A percentile compares a stretch with the other conserved stretches of the same genome.
phyloP scores from a whole-genome alignment of 306 rosid genomes.

The Canavalia ensiformis region DNA sequence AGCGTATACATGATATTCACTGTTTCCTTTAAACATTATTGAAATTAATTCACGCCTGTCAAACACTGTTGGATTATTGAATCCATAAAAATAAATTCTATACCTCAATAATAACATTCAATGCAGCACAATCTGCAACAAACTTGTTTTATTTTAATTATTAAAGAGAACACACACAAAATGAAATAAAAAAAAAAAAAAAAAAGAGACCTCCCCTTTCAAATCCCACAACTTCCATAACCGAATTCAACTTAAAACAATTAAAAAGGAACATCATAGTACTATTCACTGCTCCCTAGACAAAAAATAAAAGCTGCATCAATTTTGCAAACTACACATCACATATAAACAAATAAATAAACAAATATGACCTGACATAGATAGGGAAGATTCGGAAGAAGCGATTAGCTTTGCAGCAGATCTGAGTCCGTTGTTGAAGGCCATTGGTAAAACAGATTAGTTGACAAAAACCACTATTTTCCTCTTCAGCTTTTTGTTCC shows the following conservation, averaged over 20 bases:
- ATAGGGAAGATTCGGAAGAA: conserved; percentile 48
- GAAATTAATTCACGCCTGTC: neutral
- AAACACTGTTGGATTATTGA: neutral
- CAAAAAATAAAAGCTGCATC: neutral
- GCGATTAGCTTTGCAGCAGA: conserved; percentile 50
- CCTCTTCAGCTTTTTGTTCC: neutral
- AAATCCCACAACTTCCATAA: neutral
- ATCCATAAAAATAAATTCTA: neutral
- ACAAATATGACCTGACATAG: conserved; percentile 45
- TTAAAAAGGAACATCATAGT: neutral
- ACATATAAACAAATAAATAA: neutral
- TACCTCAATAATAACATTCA: neutral
- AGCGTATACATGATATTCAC: neutral
- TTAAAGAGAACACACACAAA: neutral
- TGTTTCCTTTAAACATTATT: neutral
- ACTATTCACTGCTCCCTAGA: neutral
- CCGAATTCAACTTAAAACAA: neutral
- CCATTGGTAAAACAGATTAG: conserved; percentile 40
- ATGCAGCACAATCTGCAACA: neutral
- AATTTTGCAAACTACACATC: neutral
- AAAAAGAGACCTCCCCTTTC: neutral
- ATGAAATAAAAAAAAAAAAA: neutral
- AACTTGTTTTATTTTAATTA: neutral
- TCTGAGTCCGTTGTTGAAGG: conserved; percentile 50
- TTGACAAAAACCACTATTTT: neutral